Evolutionary conservation across 495 filamentous ascomycete species (phyloP), one percentile per base, ranked within the genome.

Genomic region (Aspergillus asperescens): DNA sequence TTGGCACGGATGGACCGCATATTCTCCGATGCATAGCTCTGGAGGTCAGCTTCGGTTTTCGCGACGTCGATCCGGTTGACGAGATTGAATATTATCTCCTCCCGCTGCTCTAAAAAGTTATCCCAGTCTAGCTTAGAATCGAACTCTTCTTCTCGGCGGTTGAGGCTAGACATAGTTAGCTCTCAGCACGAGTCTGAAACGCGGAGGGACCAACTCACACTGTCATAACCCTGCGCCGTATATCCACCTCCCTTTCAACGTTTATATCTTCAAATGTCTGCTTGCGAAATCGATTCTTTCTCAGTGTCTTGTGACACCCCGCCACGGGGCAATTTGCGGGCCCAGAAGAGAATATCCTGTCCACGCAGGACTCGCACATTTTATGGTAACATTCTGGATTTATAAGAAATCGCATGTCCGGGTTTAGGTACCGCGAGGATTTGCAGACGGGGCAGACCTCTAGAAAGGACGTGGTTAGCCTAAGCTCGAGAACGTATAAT

Each of bases 321-420:
- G 90, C 85, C 50, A 95, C 86, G 5, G 93, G 93, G 59, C 93
- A 99, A 39, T 87, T 84, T 10, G 90, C 86, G 0, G 94, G 93
- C 0, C 93, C 92, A 19, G 84, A 82, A 20, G 86, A 86, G 80
- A 96, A 98, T 54, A 96, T 88, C 22, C 91, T 86, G 74, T 90
- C 88, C 43, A 97, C 92, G 76, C 93, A 97, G 28, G 85, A 88
- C 61, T 84, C 81, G 72, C 93, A 99, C 89, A 99, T 96, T 55
- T 87, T 88, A 79, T 99, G 93, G 77, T 97, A 99, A 79, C 93
- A 99, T 75, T 94, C 89, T 15, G 92, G 88, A 69, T 96, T 95
- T 69, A 97, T 88, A 56, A 94, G 86, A 71, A 99, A 96, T 46
- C 80, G 77, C 81, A 99, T 90, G 72, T 88, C 82, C 19, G 83